These are phyloP conservation scores for Populus alba DNA, from an alignment of 345 rosid genomes.

Conservation along the genomic window DNA sequence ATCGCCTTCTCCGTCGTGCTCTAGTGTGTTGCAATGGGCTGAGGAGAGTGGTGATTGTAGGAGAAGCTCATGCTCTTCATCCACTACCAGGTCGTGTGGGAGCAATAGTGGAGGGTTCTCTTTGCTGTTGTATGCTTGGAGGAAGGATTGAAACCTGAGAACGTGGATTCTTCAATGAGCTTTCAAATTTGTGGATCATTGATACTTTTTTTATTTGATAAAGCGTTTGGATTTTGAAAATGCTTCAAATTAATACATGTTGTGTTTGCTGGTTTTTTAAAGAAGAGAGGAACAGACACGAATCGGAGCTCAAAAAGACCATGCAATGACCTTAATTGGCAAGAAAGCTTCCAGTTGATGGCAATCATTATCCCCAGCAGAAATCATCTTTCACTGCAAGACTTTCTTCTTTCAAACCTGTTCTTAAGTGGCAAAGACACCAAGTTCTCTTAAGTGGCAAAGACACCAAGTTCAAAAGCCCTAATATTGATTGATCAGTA, in stretches of 20 bases:
- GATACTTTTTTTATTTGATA: no score
- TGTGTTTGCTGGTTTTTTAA: background rate
- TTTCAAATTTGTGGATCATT: background rate
- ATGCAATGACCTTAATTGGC: background rate
- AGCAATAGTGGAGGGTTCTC: conserved; percentile 46
- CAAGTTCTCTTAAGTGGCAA: background rate
- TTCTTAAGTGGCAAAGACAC: background rate
- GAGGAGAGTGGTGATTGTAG: conserved; percentile 64
- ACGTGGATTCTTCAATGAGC: background rate
- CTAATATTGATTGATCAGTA: background rate
- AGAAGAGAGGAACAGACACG: background rate
- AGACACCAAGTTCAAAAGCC: conserved; percentile 13
- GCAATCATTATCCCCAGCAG: background rate
- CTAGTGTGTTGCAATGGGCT: conserved; percentile 61
- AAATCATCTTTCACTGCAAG: background rate
- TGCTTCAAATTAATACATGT: background rate
- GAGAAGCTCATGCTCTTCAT: conserved; percentile 57
- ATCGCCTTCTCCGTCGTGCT: conserved; percentile 41
- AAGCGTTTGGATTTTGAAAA: background rate
- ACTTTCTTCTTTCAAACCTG: background rate
- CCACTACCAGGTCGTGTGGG: conserved; percentile 44
- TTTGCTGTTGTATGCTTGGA: conserved; percentile 58
- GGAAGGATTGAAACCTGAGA: conserved; percentile 14
- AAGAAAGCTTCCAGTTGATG: background rate
- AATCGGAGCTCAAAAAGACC: background rate